Percentiles rank a stretch among this genome's conserved stretches.
phyloP scores from a whole-genome alignment of 768 basidiomycete species.

The Podaxis sp. region DNA sequence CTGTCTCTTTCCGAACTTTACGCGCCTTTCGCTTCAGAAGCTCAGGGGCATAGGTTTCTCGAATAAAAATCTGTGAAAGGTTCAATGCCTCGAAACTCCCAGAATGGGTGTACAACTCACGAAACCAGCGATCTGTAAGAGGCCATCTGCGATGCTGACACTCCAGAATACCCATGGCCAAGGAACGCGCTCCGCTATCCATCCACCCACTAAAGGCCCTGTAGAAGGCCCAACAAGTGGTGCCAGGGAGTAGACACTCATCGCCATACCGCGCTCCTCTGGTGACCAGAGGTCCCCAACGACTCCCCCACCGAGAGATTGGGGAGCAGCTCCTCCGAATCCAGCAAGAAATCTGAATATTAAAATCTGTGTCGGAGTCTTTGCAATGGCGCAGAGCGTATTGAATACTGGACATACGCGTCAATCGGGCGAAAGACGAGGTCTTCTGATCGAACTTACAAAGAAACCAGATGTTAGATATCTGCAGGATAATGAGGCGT shows the following conservation, averaged over 20 bases:
- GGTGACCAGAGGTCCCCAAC: slow-evolving; percentile 47
- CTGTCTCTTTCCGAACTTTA: slow-evolving; percentile 30
- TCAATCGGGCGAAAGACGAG: neutral
- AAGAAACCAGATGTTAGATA: slow-evolving; percentile 55
- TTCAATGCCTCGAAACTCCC: neutral
- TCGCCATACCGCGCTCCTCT: slow-evolving; percentile 49
- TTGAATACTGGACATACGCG: slow-evolving; percentile 34
- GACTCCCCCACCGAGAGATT: slow-evolving; percentile 56
- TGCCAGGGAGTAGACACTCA: slow-evolving; percentile 49
- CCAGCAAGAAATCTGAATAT: slow-evolving; percentile 61
- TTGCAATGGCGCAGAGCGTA: slow-evolving; percentile 45
- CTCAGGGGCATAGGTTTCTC: slow-evolving; percentile 45
- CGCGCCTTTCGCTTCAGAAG: slow-evolving; percentile 39
- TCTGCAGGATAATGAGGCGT: slow-evolving; percentile 45
- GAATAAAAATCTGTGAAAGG: slow-evolving; percentile 16
- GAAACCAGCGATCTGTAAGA: slow-evolving; percentile 45
- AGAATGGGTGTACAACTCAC: slow-evolving; percentile 24
- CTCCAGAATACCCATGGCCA: slow-evolving; percentile 67
- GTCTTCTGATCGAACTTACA: slow-evolving; percentile 28
- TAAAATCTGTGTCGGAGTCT: slow-evolving; percentile 46
- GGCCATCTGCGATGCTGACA: slow-evolving; percentile 44
- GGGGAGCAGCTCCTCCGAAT: slow-evolving; percentile 60
- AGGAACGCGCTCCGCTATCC: slow-evolving; percentile 45
- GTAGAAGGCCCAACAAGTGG: slow-evolving; percentile 43
- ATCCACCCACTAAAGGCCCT: slow-evolving; percentile 31